Percentiles rank a stretch among this genome's conserved stretches.
phyloP scores from a whole-genome alignment of 306 rosid genomes.

The Acacia crassicarpa region DNA sequence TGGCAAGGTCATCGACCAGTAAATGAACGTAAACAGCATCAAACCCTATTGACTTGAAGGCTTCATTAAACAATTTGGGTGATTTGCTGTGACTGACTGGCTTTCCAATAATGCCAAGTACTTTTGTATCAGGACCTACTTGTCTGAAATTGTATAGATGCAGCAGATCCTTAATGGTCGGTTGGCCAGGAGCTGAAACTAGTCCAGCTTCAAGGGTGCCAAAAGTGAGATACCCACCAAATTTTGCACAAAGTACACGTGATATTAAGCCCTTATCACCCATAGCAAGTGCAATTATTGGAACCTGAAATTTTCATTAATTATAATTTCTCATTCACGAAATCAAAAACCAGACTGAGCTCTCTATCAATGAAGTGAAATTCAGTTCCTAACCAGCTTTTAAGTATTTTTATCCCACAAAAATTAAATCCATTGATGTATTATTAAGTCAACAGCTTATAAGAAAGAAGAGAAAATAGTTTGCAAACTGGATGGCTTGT shows the following conservation, averaged over 20 bases:
- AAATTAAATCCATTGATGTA: conserved; percentile 19
- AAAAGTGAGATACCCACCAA: conserved; percentile 88
- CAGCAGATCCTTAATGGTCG: conserved; percentile 75
- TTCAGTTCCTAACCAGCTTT: neutral
- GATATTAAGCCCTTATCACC: conserved; percentile 86
- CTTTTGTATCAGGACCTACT: conserved; percentile 75
- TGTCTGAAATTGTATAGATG: conserved; percentile 70
- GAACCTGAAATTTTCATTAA: conserved; percentile 66
- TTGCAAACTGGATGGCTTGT: neutral
- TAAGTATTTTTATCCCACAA: conserved; percentile 5
- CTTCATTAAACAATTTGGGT: conserved; percentile 66
- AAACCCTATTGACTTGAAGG: conserved; percentile 75
- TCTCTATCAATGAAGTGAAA: neutral
- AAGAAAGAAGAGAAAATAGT: neutral
- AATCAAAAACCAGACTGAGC: neutral
- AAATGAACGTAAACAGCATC: conserved; percentile 73
- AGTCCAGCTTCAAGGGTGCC: conserved; percentile 76
- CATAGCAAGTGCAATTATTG: conserved; percentile 90
- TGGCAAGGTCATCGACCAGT: conserved; percentile 82
- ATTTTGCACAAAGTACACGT: conserved; percentile 83
- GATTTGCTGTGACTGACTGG: conserved; percentile 94
- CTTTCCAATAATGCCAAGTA: conserved; percentile 86
- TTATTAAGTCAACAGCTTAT: conserved; percentile 15
- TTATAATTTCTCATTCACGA: neutral
- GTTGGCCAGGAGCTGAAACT: conserved; percentile 97